phyloP scores from a whole-genome alignment of 2,329 filamentous ascomycete species.

The Sporothrix pseudoabietina region DNA sequence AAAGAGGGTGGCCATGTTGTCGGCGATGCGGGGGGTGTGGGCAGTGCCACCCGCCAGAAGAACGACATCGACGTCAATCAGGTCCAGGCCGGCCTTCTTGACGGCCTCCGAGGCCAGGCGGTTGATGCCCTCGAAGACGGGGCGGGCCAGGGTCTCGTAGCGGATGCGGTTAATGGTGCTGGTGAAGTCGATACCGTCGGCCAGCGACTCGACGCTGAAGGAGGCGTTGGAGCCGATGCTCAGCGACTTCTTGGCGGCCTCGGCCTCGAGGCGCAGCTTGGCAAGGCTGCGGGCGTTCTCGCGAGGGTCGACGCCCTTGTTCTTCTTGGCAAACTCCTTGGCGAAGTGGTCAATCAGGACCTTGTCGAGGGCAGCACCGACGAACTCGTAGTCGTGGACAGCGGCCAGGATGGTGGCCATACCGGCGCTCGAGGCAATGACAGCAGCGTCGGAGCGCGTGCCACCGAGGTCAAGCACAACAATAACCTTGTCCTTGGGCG shows the following conservation, averaged over 20 bases:
- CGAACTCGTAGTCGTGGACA: slow-evolving; percentile 91
- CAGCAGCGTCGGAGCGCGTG: slow-evolving; percentile 86
- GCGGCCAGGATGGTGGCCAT: slow-evolving; percentile 96
- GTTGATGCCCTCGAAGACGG: slow-evolving; percentile 86
- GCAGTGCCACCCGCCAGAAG: slow-evolving; percentile 90
- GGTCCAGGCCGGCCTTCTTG: slow-evolving; percentile 88
- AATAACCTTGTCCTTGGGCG: slow-evolving; percentile 80
- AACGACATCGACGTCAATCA: slow-evolving; percentile 91
- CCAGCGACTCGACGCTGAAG: slow-evolving; percentile 90
- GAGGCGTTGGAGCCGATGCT: slow-evolving; percentile 84
- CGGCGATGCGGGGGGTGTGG: slow-evolving; percentile 90
- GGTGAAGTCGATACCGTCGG: slow-evolving; percentile 86
- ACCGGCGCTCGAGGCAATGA: slow-evolving; percentile 87
- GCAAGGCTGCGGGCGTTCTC: slow-evolving; percentile 79
- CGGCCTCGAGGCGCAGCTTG: slow-evolving; percentile 89
- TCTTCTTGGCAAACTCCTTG: slow-evolving; percentile 98
- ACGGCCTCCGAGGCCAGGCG: slow-evolving; percentile 80
- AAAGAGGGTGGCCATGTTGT: slow-evolving; percentile 78
- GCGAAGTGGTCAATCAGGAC: slow-evolving; percentile 94
- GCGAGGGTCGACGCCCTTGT: slow-evolving; percentile 80
- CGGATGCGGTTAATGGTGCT: slow-evolving; percentile 89
- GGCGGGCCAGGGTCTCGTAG: slow-evolving; percentile 85
- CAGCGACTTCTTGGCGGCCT: slow-evolving; percentile 88
- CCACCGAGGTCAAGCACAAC: slow-evolving; percentile 93
- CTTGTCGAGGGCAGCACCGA: slow-evolving; percentile 82